Percentiles rank a stretch among this genome's conserved stretches.
Evolutionary conservation across 129 eudicot genomes (phyloP).

Genomic region (Tagetes erecta): DNA sequence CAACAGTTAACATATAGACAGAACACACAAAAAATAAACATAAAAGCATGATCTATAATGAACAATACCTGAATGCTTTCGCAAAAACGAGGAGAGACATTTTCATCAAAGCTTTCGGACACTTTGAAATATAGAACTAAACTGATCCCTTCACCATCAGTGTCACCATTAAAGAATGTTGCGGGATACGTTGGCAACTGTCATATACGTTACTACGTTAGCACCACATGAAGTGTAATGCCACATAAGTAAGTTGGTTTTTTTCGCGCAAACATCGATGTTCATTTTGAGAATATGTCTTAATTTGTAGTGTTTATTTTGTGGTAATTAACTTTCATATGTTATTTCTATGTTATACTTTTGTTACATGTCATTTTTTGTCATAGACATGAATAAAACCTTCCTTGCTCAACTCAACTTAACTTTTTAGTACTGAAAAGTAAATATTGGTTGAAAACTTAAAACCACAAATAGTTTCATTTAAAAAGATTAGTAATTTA

Average conservation of each 20-base stretch:
- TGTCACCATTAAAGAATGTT: conserved; percentile 64
- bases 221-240: too few relatives aligned
- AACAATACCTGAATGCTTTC: conserved; percentile 64
- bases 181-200: conserved; percentile 88
- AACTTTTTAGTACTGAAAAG: background rate
- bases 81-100: conserved; percentile 47
- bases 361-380: background rate
- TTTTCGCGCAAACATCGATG: too few relatives aligned
- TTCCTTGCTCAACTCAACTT: background rate
- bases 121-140: conserved; percentile 74
- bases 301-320: too few relatives aligned
- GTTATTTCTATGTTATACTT: too few relatives aligned
- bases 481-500: background rate
- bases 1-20: background rate
- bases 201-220: background rate
- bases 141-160: conserved; percentile 82
- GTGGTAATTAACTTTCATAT: too few relatives aligned
- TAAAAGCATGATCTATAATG: background rate
- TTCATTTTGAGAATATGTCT: too few relatives aligned
- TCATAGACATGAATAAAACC: background rate
- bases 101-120: conserved; percentile 61
- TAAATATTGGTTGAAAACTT: background rate
- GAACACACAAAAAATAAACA: background rate
- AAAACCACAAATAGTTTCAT: background rate
- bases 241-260: too few relatives aligned